These are phyloP conservation scores for Daldinia grandis DNA, from an alignment of 495 filamentous ascomycete species.

Conservation along the genomic window DNA sequence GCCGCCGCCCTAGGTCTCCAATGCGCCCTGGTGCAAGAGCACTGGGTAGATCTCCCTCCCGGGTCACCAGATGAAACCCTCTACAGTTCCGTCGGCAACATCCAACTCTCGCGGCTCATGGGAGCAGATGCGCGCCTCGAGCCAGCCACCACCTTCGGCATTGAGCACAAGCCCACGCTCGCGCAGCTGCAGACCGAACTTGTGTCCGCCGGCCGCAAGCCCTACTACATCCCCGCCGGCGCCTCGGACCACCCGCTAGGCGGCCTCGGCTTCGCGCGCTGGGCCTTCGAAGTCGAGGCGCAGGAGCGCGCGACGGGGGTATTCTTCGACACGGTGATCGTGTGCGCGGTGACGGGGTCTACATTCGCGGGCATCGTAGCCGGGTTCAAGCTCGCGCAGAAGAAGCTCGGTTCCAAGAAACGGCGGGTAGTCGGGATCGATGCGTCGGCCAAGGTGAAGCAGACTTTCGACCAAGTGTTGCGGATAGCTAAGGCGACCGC, in stretches of 20 bases:
- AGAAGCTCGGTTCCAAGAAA: slow-evolving; percentile 48
- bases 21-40: slow-evolving; percentile 65
- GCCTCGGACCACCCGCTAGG: slow-evolving; percentile 72
- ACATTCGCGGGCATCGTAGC: slow-evolving; percentile 71
- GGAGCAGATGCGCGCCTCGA: slow-evolving; percentile 64
- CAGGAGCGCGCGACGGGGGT: slow-evolving; percentile 66
- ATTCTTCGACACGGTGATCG: slow-evolving; percentile 68
- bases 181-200: slow-evolving; percentile 57
- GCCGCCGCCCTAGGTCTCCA: slow-evolving; percentile 62
- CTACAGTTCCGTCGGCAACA: slow-evolving; percentile 67
- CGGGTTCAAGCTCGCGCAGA: slow-evolving; percentile 67
- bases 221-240: slow-evolving; percentile 72
- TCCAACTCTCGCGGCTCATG: slow-evolving; percentile 70
- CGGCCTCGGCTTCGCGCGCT: slow-evolving; percentile 69
- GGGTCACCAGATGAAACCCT: slow-evolving; percentile 44
- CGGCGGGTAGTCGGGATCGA: slow-evolving; percentile 68
- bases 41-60: slow-evolving; percentile 63
- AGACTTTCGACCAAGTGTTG: slow-evolving; percentile 66
- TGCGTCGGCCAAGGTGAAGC: slow-evolving; percentile 63
- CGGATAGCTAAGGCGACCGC: slow-evolving; percentile 67
- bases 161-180: slow-evolving; percentile 66
- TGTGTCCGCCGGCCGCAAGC: slow-evolving; percentile 55
- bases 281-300: slow-evolving; percentile 67
- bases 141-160: slow-evolving; percentile 59
- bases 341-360: slow-evolving; percentile 69